Base-by-base conservation (phyloP, 768 basidiomycete genomes). In the Podaxis carcinomalis region DNA sequence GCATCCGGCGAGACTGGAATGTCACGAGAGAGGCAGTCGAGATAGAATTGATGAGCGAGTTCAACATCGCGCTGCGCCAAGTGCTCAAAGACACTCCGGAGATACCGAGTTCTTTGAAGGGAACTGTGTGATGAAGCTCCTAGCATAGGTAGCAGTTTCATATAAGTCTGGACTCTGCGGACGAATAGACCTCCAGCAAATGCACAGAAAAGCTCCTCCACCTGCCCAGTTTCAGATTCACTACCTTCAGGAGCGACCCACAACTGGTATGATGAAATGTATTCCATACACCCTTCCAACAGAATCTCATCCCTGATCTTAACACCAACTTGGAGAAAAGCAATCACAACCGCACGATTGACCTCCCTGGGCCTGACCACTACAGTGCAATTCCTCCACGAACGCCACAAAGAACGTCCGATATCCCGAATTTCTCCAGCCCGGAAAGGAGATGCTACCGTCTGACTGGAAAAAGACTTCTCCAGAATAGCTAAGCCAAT, bases 301-400 rank as follows among this genome's bases (percentile, higher is more conserved):
- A 86, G 64, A 7, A 68, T 62, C 0, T 57, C 65, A 56, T 85
- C 81, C 4, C 62, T 65, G 5, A 77, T 69, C n/a, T 67, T 61
- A 14, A 69, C 75, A 6, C 83, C 75, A 35, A 84, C 66, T 47
- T 73, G 79, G 32, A 86, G 69, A 65, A 86, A 83, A 0, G 80
- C 69, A 5, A 75, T 69, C 4, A 75, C 63, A 37, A 83, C 69
- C 6, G 73, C 72, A 21, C 75, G 76, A n/a, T 74, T 68, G 5
- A 81, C 70, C 2, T 66, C 59, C 11, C 62, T 37, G 19, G 69
- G 67, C 25, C 60, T 44, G 39, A 57, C 35, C 6, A 47, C 28
- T 11, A 50, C 32, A 10, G 65, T 58, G 51, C 60, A 42, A 27
- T 67, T 57, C 64, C 64, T 68, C 81, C 83, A 87, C 16, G 58